These are phyloP conservation scores for Purshia tridentata DNA, from an alignment of 306 rosid genomes.

Conservation along the genomic window DNA sequence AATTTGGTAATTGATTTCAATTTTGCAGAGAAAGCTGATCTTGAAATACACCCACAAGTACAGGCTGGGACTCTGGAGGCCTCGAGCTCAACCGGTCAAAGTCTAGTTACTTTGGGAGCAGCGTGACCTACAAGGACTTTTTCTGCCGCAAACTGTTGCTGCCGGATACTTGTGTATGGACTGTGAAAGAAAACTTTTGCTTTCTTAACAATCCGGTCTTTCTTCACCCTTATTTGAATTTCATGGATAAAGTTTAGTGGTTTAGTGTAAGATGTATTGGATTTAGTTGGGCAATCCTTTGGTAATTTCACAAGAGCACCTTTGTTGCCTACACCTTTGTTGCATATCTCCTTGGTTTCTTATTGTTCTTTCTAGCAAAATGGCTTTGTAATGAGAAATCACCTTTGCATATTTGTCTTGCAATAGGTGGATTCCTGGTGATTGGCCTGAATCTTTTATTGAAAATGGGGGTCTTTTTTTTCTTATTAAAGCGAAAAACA, in stretches of 20 bases:
- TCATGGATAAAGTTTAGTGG: slow-evolving; percentile 18
- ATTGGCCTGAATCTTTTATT: background rate
- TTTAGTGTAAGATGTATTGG: slow-evolving; percentile 10
- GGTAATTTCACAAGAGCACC: slow-evolving; percentile 13
- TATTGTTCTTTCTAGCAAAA: background rate
- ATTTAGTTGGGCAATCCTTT: slow-evolving; percentile 16
- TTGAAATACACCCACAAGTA: slow-evolving; percentile 75
- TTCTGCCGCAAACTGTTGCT: background rate
- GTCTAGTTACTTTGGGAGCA: slow-evolving; percentile 31
- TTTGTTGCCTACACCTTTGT: background rate
- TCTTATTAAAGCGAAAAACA: too few relatives aligned
- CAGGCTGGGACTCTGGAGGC: slow-evolving; percentile 89
- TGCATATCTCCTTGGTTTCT: background rate
- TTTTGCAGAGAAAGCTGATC: slow-evolving; percentile 80
- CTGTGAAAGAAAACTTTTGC: background rate
- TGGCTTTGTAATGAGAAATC: background rate
- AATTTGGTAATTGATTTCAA: slow-evolving; percentile 17
- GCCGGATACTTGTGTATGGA: slow-evolving; percentile 14
- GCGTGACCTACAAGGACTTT: slow-evolving; percentile 11
- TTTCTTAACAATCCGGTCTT: slow-evolving; percentile 15
- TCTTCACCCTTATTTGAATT: slow-evolving; percentile 18
- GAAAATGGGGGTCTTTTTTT: too few relatives aligned
- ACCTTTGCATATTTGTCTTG: background rate
- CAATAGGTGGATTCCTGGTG: background rate
- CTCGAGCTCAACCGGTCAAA: slow-evolving; percentile 51